These are phyloP conservation scores for Oryza longistaminata DNA, from an alignment of 176 grass and related monocot species.

Conservation along the genomic window DNA sequence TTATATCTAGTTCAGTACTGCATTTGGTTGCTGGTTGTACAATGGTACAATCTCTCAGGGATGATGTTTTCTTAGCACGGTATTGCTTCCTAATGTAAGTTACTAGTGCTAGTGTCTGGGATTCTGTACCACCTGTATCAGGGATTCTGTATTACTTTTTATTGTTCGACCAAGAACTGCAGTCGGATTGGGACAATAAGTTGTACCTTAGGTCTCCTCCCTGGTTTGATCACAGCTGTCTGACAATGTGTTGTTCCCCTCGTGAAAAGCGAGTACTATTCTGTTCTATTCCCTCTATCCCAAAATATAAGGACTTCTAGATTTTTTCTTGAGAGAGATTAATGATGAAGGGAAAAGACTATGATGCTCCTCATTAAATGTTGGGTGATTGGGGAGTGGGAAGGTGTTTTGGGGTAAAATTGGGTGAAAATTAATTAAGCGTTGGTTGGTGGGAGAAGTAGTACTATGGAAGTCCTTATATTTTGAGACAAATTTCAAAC, in stretches of 20 bases:
- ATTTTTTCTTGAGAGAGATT: too few relatives aligned
- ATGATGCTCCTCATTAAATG: too few relatives aligned
- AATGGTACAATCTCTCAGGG: background rate
- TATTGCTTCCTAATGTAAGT: background rate
- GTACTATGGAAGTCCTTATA: too few relatives aligned
- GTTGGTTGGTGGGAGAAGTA: too few relatives aligned
- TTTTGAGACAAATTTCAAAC: too few relatives aligned
- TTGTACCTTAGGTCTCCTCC: background rate
- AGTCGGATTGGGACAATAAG: background rate
- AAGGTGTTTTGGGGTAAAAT: too few relatives aligned
- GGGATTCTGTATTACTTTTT: background rate
- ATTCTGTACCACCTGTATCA: background rate
- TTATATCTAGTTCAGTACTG: slow-evolving; percentile 1
- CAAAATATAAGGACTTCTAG: too few relatives aligned
- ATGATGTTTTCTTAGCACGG: background rate
- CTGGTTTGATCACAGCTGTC: background rate
- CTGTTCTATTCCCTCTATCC: too few relatives aligned
- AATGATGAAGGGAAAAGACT: too few relatives aligned
- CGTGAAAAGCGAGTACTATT: background rate
- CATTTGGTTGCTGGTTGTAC: background rate
- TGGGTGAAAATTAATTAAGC: too few relatives aligned
- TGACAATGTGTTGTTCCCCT: background rate
- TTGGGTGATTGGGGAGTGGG: too few relatives aligned
- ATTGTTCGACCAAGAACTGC: background rate
- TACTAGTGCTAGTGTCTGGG: background rate